Percentiles rank a stretch among this genome's conserved stretches.
These are phyloP conservation scores for Hagleromyces aurorensis DNA, from an alignment of 805 yeast genomes.

Conservation along the genomic window DNA sequence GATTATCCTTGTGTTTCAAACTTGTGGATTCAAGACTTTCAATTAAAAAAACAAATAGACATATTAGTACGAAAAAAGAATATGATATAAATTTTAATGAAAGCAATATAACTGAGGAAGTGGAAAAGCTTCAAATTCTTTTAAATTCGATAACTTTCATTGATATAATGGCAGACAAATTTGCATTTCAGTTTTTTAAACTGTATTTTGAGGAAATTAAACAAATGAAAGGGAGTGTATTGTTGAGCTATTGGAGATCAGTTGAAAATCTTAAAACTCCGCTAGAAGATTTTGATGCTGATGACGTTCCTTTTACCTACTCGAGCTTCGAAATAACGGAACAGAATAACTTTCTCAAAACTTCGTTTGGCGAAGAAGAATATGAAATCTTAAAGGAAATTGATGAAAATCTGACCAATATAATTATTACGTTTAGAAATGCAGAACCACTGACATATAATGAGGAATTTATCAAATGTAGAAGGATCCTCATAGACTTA, in stretches of 20 bases:
- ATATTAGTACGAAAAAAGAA: neutral
- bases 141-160: constrained; percentile 13
- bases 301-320: constrained; percentile 22
- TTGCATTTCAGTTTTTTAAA: constrained; percentile 13
- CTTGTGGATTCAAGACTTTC: constrained; percentile 3
- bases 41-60: neutral
- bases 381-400: constrained; percentile 15
- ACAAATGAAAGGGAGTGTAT: constrained; percentile 9
- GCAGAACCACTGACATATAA: too few relatives aligned
- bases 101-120: constrained; percentile 1
- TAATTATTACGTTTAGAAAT: constrained; percentile 13
- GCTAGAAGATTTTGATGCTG: constrained; percentile 38
- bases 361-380: constrained; percentile 13
- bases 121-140: constrained; percentile 13
- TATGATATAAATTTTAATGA: neutral
- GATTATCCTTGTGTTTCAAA: constrained; percentile 16
- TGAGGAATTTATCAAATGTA: constrained; percentile 31
- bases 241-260: constrained; percentile 57
- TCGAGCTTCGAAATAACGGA: constrained; percentile 21
- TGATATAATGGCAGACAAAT: constrained; percentile 14
- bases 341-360: constrained; percentile 18
- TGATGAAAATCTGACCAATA: constrained; percentile 15
- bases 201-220: constrained; percentile 7
- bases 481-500: constrained; percentile 49
- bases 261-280: constrained; percentile 70